phyloP scores from a whole-genome alignment of 2,329 filamentous ascomycete species.

The Trichoderma hamatum region DNA sequence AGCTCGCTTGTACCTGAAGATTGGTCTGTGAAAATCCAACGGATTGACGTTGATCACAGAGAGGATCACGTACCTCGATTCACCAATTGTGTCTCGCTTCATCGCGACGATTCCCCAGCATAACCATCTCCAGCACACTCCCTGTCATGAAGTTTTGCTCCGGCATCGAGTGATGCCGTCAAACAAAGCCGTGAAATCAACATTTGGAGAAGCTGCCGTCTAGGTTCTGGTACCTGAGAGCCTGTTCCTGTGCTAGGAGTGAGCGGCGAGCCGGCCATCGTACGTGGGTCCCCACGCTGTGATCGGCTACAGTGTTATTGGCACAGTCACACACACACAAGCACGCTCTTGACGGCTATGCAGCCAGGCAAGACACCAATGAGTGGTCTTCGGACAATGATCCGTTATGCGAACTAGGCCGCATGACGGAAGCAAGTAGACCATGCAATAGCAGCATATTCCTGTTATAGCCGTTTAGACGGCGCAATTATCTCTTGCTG shows the following conservation, averaged over 20 bases:
- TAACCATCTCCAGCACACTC: background rate
- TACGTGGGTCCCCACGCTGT: constrained; percentile 15
- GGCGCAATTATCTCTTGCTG: background rate
- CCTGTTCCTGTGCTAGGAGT: background rate
- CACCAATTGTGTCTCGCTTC: background rate
- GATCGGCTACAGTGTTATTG: constrained; percentile 21
- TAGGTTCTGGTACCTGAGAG: background rate
- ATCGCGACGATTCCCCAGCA: background rate
- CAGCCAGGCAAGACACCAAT: background rate
- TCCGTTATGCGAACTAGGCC: constrained; percentile 1
- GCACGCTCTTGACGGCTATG: constrained; percentile 8
- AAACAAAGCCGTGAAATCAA: background rate
- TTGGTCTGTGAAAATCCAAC: background rate
- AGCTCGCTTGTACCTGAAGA: constrained; percentile 1
- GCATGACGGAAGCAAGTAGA: background rate
- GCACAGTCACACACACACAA: constrained; percentile 18
- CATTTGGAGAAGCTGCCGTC: background rate
- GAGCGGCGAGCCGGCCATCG: background rate
- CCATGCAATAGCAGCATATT: background rate
- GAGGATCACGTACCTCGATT: background rate
- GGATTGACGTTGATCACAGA: background rate
- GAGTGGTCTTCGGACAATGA: background rate
- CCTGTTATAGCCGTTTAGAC: constrained; percentile 1
- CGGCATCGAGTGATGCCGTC: background rate
- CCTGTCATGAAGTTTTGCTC: no score